Evolutionary conservation across 805 yeast species (phyloP).

Genomic region (Kuraishia cidri): DNA sequence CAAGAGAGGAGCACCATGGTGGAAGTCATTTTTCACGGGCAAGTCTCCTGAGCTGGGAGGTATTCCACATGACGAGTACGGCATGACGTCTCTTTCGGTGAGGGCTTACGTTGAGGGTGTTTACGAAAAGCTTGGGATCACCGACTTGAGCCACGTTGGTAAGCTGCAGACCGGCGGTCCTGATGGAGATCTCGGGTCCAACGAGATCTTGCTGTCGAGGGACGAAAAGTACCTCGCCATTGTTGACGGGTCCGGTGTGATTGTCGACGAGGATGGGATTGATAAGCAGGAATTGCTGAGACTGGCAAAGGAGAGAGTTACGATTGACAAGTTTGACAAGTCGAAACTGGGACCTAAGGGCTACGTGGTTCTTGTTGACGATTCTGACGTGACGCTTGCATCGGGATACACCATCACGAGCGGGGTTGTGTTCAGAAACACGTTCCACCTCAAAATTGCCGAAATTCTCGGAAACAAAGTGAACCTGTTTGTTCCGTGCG

Average conservation of each 20-base stretch:
- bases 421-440: slow-evolving; percentile 87
- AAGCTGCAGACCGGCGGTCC: slow-evolving; percentile 99
- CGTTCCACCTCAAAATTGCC: slow-evolving; percentile 70
- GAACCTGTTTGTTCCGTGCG: slow-evolving; percentile 94
- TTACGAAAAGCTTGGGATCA: slow-evolving; percentile 65
- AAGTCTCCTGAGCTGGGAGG: slow-evolving; percentile 90
- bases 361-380: slow-evolving; percentile 79
- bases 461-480: slow-evolving; percentile 56
- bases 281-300: slow-evolving; percentile 70
- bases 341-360: slow-evolving; percentile 66
- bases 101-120: slow-evolving; percentile 85
- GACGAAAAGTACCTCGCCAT: slow-evolving; percentile 80
- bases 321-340: slow-evolving; percentile 61
- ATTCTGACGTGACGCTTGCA: slow-evolving; percentile 70
- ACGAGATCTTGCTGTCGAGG: slow-evolving; percentile 81
- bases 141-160: slow-evolving; percentile 43
- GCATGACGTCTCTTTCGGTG: slow-evolving; percentile 95
- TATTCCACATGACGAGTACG: slow-evolving; percentile 96
- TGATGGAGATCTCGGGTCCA: slow-evolving; percentile 96
- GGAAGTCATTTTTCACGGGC: slow-evolving; percentile 98
- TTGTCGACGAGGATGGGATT: slow-evolving; percentile 86
- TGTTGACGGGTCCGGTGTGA: slow-evolving; percentile 94
- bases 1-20: slow-evolving; percentile 89
- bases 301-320: slow-evolving; percentile 70
- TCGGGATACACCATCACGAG: slow-evolving; percentile 66